phyloP scores from a whole-genome alignment of 2,329 filamentous ascomycete species.

The Aspergillus quadricinctus region DNA sequence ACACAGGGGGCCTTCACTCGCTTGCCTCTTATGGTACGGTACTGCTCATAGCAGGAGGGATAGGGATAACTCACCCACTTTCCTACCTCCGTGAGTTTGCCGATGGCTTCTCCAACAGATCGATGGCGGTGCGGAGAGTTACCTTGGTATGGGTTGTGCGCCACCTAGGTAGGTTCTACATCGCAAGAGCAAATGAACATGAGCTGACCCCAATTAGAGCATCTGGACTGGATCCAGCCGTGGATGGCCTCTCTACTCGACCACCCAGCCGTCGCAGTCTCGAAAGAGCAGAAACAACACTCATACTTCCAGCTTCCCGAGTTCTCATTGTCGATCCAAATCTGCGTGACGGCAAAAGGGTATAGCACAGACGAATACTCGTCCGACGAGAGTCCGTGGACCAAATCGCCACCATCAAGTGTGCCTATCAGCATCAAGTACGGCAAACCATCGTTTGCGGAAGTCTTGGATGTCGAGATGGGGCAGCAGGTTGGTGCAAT shows the following conservation, averaged over 20 bases:
- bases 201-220: slow-evolving; percentile 19
- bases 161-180: slow-evolving; percentile 23
- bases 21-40: slow-evolving; percentile 31
- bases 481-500: slow-evolving; percentile 29
- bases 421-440: slow-evolving; percentile 22
- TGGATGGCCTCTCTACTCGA: slow-evolving; percentile 30
- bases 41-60: slow-evolving; percentile 33
- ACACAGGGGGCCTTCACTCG: slow-evolving; percentile 26
- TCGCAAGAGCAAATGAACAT: neutral
- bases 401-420: slow-evolving; percentile 18
- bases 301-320: slow-evolving; percentile 22
- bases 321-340: slow-evolving; percentile 24
- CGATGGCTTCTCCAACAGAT: slow-evolving; percentile 18
- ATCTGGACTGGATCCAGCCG: slow-evolving; percentile 31
- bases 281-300: slow-evolving; percentile 17
- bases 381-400: slow-evolving; percentile 23
- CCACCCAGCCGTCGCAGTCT: slow-evolving; percentile 21
- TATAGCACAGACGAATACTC: slow-evolving; percentile 23
- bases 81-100: slow-evolving; percentile 31
- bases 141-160: slow-evolving; percentile 31
- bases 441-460: slow-evolving; percentile 25
- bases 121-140: slow-evolving; percentile 25
- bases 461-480: slow-evolving; percentile 23
- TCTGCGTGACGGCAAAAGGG: slow-evolving; percentile 25
- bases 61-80: slow-evolving; percentile 35